Evolutionary conservation across 495 filamentous ascomycete species (phyloP), one percentile per base, ranked within the genome.

Genomic region (Alectoria sarmentosa): DNA sequence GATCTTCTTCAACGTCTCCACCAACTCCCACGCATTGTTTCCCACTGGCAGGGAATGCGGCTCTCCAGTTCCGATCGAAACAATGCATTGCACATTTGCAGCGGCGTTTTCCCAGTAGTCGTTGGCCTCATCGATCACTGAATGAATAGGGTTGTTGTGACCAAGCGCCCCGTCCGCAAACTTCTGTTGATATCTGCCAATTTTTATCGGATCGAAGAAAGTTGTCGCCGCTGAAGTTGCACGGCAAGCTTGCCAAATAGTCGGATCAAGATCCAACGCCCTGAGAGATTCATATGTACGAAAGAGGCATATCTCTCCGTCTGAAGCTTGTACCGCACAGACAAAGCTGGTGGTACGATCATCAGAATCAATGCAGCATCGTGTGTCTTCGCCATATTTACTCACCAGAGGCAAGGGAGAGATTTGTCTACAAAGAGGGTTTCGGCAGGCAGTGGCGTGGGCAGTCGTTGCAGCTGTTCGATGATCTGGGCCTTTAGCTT

Each of bases 141-240:
- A 68, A 21, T 71, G 69, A 65, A 82, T 68, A 26, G 80, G 80
- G 61, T 83, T 83, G 67, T 81, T 82, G 3, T 66, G 69, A 39
- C 77, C 76, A 9, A 39, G 7, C 1, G 71, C 74, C 11, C 77
- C 76, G 62, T 81, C 78, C n/a, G 76, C 71, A 65, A 78, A 82
- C 41, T 70, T 39, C 64, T 72, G 64, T 10, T 70, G 62, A 42
- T 60, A 64, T 4, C 58, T 67, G 17, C 76, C 76, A 58, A 82
- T 75, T 4, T 66, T 49, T 23, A 83, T 74, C 0, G 77, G 74
- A 21, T 81, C 76, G 71, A 83, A 83, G 69, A 82, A 80, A 28
- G 76, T 69, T 8, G 75, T 67, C 1, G 76, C 76, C 5, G 80
- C 79, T 19, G 79, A 80, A n/a, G 75, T 78, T 1, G 80, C 80